phyloP scores from a whole-genome alignment of 805 yeast genomes.

The Metschnikowia gelsemii region DNA sequence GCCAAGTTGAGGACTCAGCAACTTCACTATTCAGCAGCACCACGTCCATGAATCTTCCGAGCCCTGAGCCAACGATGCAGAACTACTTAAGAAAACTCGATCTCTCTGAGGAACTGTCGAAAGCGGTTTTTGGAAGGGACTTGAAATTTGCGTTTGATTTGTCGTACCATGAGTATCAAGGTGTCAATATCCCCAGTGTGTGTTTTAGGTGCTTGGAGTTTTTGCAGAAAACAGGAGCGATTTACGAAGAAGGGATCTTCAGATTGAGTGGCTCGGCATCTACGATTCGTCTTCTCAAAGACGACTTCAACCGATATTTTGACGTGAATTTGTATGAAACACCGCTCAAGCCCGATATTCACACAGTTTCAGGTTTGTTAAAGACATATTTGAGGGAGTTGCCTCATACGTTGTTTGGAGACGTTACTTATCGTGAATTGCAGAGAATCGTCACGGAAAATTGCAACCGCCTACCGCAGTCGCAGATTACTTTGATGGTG shows the following conservation, averaged over 20 bases:
- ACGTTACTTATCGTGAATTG: conserved; percentile 37
- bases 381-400: conserved; percentile 80
- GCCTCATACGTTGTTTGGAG: conserved; percentile 67
- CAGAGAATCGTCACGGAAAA: conserved; percentile 15
- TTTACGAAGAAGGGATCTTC: conserved; percentile 88
- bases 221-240: conserved; percentile 62
- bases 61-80: conserved; percentile 18
- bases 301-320: conserved; percentile 59
- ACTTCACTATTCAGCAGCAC: background rate
- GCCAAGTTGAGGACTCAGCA: conserved; percentile 3
- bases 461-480: conserved; percentile 19
- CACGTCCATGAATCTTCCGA: background rate
- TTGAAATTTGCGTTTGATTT: conserved; percentile 50
- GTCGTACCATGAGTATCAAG: conserved; percentile 48
- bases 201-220: conserved; percentile 72
- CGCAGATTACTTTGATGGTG: conserved; percentile 29
- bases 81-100: conserved; percentile 36
- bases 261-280: conserved; percentile 87
- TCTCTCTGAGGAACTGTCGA: conserved; percentile 34
- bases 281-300: conserved; percentile 66
- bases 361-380: conserved; percentile 82
- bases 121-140: conserved; percentile 63
- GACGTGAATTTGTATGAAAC: conserved; percentile 65
- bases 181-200: conserved; percentile 66
- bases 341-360: conserved; percentile 60